Percentiles rank a stretch among this genome's conserved stretches.
Evolutionary conservation across 1,284 basidiomycete genomes (phyloP).

Genomic region (Malassezia pachydermatis): DNA sequence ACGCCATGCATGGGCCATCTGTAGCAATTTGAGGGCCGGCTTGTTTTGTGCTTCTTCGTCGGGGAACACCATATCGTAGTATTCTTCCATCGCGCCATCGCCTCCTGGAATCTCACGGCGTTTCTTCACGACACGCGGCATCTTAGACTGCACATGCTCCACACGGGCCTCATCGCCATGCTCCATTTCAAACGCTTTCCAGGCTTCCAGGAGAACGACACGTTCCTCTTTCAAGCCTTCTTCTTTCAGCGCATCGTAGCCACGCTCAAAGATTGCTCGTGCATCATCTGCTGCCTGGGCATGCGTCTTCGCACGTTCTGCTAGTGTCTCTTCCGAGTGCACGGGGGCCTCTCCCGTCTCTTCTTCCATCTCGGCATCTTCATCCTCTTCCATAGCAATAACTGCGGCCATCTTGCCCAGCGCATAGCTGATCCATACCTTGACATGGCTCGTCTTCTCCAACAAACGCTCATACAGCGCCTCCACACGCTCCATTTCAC

Average conservation of each 20-base stretch:
- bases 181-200: slow-evolving; percentile 79
- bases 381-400: slow-evolving; percentile 63
- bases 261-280: slow-evolving; percentile 68
- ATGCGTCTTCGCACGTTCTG: slow-evolving; percentile 50
- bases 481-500: slow-evolving; percentile 73
- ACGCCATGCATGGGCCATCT: slow-evolving; percentile 40
- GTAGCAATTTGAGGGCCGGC: slow-evolving; percentile 38
- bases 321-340: slow-evolving; percentile 22
- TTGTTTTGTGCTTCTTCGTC: slow-evolving; percentile 42
- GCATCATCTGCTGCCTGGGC: slow-evolving; percentile 60
- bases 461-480: slow-evolving; percentile 83
- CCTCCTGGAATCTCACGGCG: slow-evolving; percentile 24
- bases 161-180: slow-evolving; percentile 57
- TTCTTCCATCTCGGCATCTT: slow-evolving; percentile 53
- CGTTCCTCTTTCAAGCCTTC: slow-evolving; percentile 81
- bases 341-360: slow-evolving; percentile 7
- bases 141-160: slow-evolving; percentile 70
- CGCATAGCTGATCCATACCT: slow-evolving; percentile 51
- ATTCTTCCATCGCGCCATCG: slow-evolving; percentile 39
- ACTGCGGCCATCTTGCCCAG: slow-evolving; percentile 53
- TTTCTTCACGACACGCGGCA: slow-evolving; percentile 79
- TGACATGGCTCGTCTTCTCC: slow-evolving; percentile 80
- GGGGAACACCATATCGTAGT: slow-evolving; percentile 46
- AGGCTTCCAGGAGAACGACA: slow-evolving; percentile 75
- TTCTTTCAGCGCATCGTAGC: slow-evolving; percentile 70